These are phyloP conservation scores for Wickerhamiella infanticola DNA, from an alignment of 1,139 yeast genomes.

Conservation along the genomic window DNA sequence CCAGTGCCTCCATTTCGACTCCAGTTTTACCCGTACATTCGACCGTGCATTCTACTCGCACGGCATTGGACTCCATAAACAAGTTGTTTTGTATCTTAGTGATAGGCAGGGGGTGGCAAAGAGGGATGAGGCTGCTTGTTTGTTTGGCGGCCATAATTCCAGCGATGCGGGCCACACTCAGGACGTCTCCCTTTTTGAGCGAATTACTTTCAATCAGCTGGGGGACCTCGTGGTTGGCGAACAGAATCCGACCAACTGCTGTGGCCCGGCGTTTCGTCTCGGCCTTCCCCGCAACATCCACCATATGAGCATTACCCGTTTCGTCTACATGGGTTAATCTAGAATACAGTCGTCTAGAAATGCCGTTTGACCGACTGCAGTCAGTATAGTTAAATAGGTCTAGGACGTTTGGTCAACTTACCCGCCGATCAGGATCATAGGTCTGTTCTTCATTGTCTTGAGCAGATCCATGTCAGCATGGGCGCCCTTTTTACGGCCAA, in stretches of 20 bases:
- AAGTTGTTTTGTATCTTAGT: constrained; percentile 27
- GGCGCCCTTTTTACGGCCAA: constrained; percentile 30
- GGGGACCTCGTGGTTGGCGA: constrained; percentile 23
- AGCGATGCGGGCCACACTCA: constrained; percentile 32
- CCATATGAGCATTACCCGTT: constrained; percentile 35
- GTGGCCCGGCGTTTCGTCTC: constrained; percentile 28
- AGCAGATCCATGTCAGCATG: constrained; percentile 36
- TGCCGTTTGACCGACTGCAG: background rate
- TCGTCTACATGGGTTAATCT: constrained; percentile 29
- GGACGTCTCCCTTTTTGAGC: constrained; percentile 36
- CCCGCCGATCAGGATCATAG: constrained; percentile 42
- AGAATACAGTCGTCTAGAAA: constrained; percentile 2
- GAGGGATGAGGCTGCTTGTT: constrained; percentile 31
- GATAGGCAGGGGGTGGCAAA: constrained; percentile 33
- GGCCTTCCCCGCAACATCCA: constrained; percentile 28
- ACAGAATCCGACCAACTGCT: constrained; percentile 29
- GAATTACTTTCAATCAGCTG: constrained; percentile 23
- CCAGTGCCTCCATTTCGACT: constrained; percentile 40
- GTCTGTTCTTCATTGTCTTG: constrained; percentile 32
- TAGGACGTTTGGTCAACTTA: constrained; percentile 12
- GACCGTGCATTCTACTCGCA: constrained; percentile 25
- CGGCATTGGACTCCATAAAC: constrained; percentile 12
- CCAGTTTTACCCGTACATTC: constrained; percentile 36
- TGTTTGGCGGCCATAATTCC: constrained; percentile 37
- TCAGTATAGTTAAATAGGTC: background rate